These are phyloP conservation scores for Choanephora cucurbitarum DNA, from an alignment of 371 early-diverging fungal genomes.

Conservation along the genomic window DNA sequence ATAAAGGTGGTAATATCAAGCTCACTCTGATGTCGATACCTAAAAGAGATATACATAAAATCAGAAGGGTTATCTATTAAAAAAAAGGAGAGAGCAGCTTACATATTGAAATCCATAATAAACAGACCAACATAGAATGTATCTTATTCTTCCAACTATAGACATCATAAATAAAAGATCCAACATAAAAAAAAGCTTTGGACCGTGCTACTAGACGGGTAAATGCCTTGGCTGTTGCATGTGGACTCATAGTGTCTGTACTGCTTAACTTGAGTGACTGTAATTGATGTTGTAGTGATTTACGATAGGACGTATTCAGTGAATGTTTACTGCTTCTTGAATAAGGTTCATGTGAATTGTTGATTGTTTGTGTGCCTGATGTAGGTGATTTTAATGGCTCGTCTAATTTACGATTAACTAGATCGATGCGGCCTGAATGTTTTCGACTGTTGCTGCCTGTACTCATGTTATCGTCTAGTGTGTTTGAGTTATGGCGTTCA, in stretches of 20 bases:
- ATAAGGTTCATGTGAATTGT: too few relatives aligned
- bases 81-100: too few relatives aligned
- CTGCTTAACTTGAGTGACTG: constrained; percentile 14
- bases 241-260: constrained; percentile 26
- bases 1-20: constrained; percentile 26
- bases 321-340: constrained; percentile 1
- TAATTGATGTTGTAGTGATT: constrained; percentile 25
- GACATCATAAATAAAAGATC: constrained; percentile 25
- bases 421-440: neutral
- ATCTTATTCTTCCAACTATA: constrained; percentile 33
- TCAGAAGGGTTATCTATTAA: too few relatives aligned
- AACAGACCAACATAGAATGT: constrained; percentile 17
- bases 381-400: constrained; percentile 32
- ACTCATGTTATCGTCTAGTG: constrained; percentile 8
- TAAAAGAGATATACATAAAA: constrained; percentile 3
- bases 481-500: constrained; percentile 2
- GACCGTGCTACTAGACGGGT: constrained; percentile 46
- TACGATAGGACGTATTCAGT: constrained; percentile 23
- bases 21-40: constrained; percentile 33
- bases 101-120: constrained; percentile 25
- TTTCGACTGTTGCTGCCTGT: constrained; percentile 11
- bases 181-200: constrained; percentile 32
- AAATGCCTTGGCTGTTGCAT: constrained; percentile 45
- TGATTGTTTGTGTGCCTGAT: constrained; percentile 11
- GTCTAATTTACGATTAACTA: neutral